Evolutionary conservation across 306 rosid species (phyloP), one percentile per base, ranked within the genome.

Genomic region (Fragaria nilgerrensis): DNA sequence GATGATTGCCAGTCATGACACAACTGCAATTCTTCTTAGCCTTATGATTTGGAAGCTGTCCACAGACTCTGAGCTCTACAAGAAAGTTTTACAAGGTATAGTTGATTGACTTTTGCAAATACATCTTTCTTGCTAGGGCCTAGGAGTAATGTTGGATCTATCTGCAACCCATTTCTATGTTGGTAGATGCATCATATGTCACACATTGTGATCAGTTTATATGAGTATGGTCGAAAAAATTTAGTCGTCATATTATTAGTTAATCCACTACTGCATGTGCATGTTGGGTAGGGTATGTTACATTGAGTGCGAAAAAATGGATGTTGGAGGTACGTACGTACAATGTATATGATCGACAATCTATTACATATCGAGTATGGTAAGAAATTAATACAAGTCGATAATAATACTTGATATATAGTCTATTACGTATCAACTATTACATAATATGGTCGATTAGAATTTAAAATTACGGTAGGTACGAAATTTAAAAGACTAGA

Each of bases 11-110:
- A 75, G 89, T 49, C 81, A 83, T 68, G 91, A 88, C 74, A 83
- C 88, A 3, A 71, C 80, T 70, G 87, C 87, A 41, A 88, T 79
- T 69, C 91, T 85, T 62, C 49, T 83, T 78, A 85, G 82, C 77
- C 58, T 85, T 63, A 79, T 83, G 83, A 82, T 85, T 55, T 84
- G 91, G 88, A 83, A 83, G 87, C 68, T 88, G 61, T 83, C 91
- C 17, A 74, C 66, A 77, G 86, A 85, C 68, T 77, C 69, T 19
- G 82, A 85, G 56, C 77, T 85, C 83, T 77, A 83, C 85, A 77
- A 71, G 5, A 85, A 83, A 74, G 89, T 88, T 34, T 72, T 88
- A 71, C 77, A 88, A 74, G 91, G 91, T 85, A 4, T 58, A 4
- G 36, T 59, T 25, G 1, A 25, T 61, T 14, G 39, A 61, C 66